Conservation (phyloP, 2,329 filamentous ascomycete species). For the Alternaria sp. region DNA sequence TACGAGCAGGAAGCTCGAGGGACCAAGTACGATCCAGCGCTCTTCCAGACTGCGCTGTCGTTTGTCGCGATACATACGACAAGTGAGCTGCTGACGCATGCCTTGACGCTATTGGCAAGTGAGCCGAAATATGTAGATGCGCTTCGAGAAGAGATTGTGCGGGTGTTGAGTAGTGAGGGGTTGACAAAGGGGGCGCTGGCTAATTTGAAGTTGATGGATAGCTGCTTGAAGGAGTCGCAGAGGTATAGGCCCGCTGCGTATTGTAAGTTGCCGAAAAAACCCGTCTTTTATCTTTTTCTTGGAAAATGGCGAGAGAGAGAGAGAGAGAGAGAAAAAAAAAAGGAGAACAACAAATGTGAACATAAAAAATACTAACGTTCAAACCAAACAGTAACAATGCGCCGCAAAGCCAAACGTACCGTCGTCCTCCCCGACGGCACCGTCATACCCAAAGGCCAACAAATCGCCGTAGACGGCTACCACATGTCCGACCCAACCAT, state of each 20-base stretch:
- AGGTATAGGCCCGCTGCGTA: neutral
- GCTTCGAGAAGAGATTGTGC: neutral
- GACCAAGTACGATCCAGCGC: neutral
- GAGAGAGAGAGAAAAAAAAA: fast-evolving
- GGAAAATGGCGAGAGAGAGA: fast-evolving
- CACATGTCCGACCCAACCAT: neutral
- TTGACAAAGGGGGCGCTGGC: neutral
- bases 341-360: too few relatives aligned
- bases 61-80: slow-evolving; percentile 4
- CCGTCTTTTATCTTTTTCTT: neutral
- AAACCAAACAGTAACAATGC: neutral
- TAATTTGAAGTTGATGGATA: neutral
- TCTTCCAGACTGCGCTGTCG: neutral
- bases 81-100: neutral
- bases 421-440: neutral
- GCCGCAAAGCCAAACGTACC: neutral
- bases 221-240: slow-evolving; percentile 1
- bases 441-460: neutral
- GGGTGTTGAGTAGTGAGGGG: neutral
- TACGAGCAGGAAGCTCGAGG: neutral
- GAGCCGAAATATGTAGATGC: neutral
- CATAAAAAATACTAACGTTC: too few relatives aligned
- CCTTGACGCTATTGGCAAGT: neutral
- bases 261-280: neutral
- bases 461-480: neutral